Evolutionary conservation across 345 rosid species (phyloP), one percentile per base, ranked within the genome.

Genomic region (Brassica cretica): DNA sequence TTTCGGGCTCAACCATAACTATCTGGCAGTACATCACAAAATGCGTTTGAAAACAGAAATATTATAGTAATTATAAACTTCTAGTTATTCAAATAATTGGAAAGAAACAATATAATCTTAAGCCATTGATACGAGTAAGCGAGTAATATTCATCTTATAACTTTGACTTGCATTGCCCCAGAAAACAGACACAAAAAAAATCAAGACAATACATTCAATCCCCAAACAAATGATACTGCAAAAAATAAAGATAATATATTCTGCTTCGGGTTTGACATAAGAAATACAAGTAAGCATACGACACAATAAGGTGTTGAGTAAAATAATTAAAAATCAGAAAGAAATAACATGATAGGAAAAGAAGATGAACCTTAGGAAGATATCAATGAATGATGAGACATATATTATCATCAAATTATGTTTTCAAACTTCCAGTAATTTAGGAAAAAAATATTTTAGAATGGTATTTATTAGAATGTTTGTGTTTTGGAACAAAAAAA

Each of bases 11-110:
- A 59, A 41, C 39, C 55, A 66, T 56, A 56, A 78, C 51, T 66
- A 59, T 66, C 35, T 72, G 46, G 51, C 51, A 44, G 51, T 44
- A 44, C 51, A 44, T 18, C 44, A 58, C 66, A 19, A 58, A 71
- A 65, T 71, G 66, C 72, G 53, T 66, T 64, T 35, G 74, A 60
- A 44, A 68, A 29, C 66, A 70, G n/a, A 44, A 44, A 14, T 4
- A 25, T 25, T 25, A 25, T 25, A n/a, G 0, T 3, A 46, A 14
- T 33, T 33, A 33, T 33, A n/a, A 65, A 29, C 5, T 21, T 63
- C 44, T 70, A 63, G 5, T 51, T 76, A 76, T 53, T 77, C 65
- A 70, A 25, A 60, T 21, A 61, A 39, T 21, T 69, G 75, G 56
- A 62, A 62, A 69, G 55, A 60, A 61, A 60, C 18, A 61, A n/a